phyloP scores from a whole-genome alignment of 2,329 filamentous ascomycete genomes.

The Sporothrix dimorphospora region DNA sequence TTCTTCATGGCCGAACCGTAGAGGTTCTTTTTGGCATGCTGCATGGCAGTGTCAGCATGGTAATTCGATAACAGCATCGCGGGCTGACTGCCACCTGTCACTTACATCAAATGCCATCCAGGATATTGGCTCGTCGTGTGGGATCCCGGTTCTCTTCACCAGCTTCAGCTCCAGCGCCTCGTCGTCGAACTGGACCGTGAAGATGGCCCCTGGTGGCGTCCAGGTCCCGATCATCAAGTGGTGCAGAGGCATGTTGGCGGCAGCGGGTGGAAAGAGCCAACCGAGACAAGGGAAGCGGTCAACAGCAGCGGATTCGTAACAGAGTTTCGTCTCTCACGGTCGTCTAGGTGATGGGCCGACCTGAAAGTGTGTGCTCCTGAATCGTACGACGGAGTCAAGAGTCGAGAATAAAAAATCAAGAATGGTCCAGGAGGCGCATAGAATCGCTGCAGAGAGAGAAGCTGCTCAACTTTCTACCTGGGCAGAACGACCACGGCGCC shows the following conservation, averaged over 20 bases:
- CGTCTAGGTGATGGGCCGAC: neutral
- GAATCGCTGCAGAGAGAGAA: neutral
- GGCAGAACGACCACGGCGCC: neutral
- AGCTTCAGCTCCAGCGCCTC: conserved; percentile 73
- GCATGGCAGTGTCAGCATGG: conserved; percentile 33
- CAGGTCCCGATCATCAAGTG: conserved; percentile 92
- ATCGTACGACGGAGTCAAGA: neutral
- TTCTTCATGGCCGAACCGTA: conserved; percentile 94
- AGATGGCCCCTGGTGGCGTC: conserved; percentile 87
- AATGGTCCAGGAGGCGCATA: neutral
- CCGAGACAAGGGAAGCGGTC: too few relatives aligned
- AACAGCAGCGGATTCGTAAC: neutral
- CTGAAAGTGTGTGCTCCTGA: neutral
- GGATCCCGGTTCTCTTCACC: conserved; percentile 79
- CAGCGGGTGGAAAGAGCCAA: neutral
- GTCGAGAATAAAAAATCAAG: neutral
- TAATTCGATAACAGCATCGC: neutral
- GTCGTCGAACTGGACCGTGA: conserved; percentile 86
- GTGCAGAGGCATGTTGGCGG: conserved; percentile 69
- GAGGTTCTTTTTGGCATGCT: conserved; percentile 82
- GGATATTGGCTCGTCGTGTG: conserved; percentile 82
- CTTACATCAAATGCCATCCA: conserved; percentile 91
- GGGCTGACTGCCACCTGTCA: neutral
- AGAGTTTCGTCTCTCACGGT: neutral
- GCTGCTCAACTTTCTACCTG: neutral